Evolutionary conservation across 73 alveolate species (phyloP), one percentile per base, ranked within the genome.

Genomic region (Paraurostyla sp.): DNA sequence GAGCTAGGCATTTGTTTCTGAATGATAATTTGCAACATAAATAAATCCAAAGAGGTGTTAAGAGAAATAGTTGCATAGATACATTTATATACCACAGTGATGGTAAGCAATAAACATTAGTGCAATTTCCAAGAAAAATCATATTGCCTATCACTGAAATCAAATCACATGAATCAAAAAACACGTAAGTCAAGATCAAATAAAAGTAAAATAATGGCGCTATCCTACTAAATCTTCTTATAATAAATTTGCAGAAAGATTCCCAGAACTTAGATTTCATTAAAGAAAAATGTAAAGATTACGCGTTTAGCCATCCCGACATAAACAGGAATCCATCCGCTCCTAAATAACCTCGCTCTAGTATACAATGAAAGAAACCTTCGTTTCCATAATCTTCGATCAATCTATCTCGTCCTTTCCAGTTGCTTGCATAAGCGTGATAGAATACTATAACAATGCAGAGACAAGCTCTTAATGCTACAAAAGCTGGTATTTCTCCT

Each of bases 171-270:
- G 46, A 29, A 32, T 65, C 82, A 40, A 65, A 65, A 38, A 65
- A 38, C 25, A 65, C 4, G 82, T 65, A 65, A 2, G 25, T 38
- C 1, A 65, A 6, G 13, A 65, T 65, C 40, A 38, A 38, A 38
- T 65, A 65, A 6, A 65, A 30, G 58, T 65, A 65, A 7, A 22
- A 36, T 1, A 65, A 6, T 30, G 82, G 82, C 41, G 82, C 82
- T 33, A 65, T 7, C 23, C 58, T 36, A 38, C 35, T 38, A 38
- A 38, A 65, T 22, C 58, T 32, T 11, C 58, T 65, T 2, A 65
- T 40, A 56, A 56, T 38, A 2, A 65, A 65, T 40, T 65, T 65
- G 13, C 35, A 9, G 23, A 33, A 38, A 18, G 82, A 2, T 22
- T 65, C 82, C 58, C 58, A 38, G 13, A 65, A 36, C 6, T 56